Conservation (phyloP, 768 basidiomycete genomes). For the Hirschioporus abietinus region DNA sequence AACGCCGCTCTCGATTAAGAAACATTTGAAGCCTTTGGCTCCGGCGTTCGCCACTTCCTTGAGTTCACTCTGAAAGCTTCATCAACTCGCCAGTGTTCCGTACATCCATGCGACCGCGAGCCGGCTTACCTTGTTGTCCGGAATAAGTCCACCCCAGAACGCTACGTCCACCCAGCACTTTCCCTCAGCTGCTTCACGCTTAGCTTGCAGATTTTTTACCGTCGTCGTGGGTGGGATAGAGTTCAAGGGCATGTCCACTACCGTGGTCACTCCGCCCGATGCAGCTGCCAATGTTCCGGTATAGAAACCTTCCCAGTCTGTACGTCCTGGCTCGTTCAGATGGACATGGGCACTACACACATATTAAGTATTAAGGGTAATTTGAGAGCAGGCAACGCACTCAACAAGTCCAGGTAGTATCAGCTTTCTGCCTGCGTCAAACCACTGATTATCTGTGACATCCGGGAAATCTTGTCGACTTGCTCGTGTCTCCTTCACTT, state of each 20-base stretch:
- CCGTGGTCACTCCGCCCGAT: slow-evolving; percentile 90
- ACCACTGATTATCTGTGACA: slow-evolving; percentile 29
- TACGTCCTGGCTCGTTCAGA: slow-evolving; percentile 89
- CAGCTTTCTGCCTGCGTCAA: slow-evolving; percentile 53
- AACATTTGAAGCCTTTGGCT: slow-evolving; percentile 96
- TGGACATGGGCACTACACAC: slow-evolving; percentile 77
- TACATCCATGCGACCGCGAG: background rate
- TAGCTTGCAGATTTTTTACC: slow-evolving; percentile 63
- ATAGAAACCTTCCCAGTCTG: slow-evolving; percentile 91
- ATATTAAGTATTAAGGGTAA: slow-evolving; percentile 15
- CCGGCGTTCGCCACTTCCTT: slow-evolving; percentile 72
- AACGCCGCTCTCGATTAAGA: slow-evolving; percentile 93
- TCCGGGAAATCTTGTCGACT: slow-evolving; percentile 25
- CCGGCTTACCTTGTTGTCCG: slow-evolving; percentile 69
- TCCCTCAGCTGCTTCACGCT: slow-evolving; percentile 63
- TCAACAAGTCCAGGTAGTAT: slow-evolving; percentile 81
- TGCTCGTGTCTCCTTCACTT: slow-evolving; percentile 35
- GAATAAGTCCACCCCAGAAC: slow-evolving; percentile 95
- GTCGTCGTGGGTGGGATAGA: slow-evolving; percentile 96
- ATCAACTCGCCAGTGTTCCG: background rate
- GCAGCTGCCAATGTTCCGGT: slow-evolving; percentile 89
- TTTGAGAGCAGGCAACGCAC: slow-evolving; percentile 33
- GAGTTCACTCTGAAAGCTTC: slow-evolving; percentile 52
- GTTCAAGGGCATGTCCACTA: slow-evolving; percentile 98
- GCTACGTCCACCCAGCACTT: slow-evolving; percentile 81